These are phyloP conservation scores for Gossypium raimondii DNA, from an alignment of 345 rosid genomes.

Conservation along the genomic window DNA sequence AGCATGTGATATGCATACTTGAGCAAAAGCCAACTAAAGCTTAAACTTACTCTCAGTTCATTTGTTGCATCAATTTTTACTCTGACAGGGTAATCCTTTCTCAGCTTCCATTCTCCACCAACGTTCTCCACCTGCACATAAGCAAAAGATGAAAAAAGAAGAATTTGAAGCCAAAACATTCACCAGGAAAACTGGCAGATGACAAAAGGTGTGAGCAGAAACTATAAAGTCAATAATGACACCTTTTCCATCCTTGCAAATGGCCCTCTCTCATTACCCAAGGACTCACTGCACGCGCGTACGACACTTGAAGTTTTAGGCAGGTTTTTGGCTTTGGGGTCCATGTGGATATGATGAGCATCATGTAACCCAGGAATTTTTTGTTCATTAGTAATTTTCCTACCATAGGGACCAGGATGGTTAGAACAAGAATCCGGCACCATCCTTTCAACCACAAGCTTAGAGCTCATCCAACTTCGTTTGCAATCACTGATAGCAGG, in stretches of 20 bases:
- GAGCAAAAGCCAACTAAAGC: slow-evolving; percentile 8
- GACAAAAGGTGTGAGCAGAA: background rate
- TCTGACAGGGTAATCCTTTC: slow-evolving; percentile 27
- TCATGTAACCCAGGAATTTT: slow-evolving; percentile 31
- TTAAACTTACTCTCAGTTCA: slow-evolving; percentile 45
- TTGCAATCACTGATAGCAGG: slow-evolving; percentile 30
- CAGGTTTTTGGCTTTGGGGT: slow-evolving; percentile 34
- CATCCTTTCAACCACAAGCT: slow-evolving; percentile 40
- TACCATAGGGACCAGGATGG: slow-evolving; percentile 30
- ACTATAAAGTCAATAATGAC: slow-evolving; percentile 1
- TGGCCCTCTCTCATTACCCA: slow-evolving; percentile 37
- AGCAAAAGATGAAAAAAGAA: background rate
- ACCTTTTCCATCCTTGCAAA: slow-evolving; percentile 45
- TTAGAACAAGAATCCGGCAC: slow-evolving; percentile 36
- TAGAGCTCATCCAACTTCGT: slow-evolving; percentile 38
- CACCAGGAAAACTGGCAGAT: background rate
- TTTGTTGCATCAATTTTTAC: slow-evolving; percentile 28
- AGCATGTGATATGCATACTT: background rate
- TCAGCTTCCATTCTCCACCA: slow-evolving; percentile 34
- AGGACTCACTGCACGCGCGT: slow-evolving; percentile 35
- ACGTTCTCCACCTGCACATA: slow-evolving; percentile 41
- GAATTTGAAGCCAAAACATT: slow-evolving; percentile 4
- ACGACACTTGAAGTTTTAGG: slow-evolving; percentile 39
- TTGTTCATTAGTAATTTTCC: slow-evolving; percentile 29
- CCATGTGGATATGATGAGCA: slow-evolving; percentile 25